A percentile compares a stretch with the other conserved stretches of the same genome.
Conservation (phyloP, 306 rosid species). For the Senna tora region DNA sequence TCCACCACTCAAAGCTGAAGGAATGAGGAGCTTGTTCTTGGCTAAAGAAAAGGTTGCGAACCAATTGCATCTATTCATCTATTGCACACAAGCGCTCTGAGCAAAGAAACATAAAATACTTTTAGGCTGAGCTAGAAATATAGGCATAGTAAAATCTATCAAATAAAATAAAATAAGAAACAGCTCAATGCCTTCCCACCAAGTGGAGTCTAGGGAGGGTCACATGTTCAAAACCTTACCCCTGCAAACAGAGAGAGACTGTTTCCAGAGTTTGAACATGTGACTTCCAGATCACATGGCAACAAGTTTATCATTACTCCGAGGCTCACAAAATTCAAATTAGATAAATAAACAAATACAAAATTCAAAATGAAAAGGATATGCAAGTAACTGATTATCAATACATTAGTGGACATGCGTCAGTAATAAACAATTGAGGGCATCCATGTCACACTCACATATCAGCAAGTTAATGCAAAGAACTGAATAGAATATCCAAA, state of each 20-base stretch:
- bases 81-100: conserved; percentile 85
- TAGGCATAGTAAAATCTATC: too few species aligned
- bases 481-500: too few species aligned
- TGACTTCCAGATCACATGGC: too few species aligned
- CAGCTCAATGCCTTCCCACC: too few species aligned
- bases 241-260: too few species aligned
- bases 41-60: conserved; percentile 26
- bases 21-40: conserved; percentile 34
- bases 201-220: too few species aligned
- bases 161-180: too few species aligned
- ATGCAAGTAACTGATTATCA: conserved; percentile 9
- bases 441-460: neutral
- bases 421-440: neutral
- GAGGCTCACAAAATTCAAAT: too few species aligned
- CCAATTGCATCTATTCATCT: conserved; percentile 51
- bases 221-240: too few species aligned
- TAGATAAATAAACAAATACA: neutral
- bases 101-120: conserved; percentile 33
- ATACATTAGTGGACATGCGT: conserved; percentile 7
- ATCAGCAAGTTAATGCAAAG: neutral
- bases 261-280: too few species aligned
- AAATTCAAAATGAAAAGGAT: neutral
- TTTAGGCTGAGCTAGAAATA: conserved; percentile 20
- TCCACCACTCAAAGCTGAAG: conserved; percentile 29
- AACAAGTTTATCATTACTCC: too few species aligned